Evolutionary conservation across 2,329 filamentous ascomycete genomes (phyloP).

Genomic region (Neoscytalidium dimidiatum): DNA sequence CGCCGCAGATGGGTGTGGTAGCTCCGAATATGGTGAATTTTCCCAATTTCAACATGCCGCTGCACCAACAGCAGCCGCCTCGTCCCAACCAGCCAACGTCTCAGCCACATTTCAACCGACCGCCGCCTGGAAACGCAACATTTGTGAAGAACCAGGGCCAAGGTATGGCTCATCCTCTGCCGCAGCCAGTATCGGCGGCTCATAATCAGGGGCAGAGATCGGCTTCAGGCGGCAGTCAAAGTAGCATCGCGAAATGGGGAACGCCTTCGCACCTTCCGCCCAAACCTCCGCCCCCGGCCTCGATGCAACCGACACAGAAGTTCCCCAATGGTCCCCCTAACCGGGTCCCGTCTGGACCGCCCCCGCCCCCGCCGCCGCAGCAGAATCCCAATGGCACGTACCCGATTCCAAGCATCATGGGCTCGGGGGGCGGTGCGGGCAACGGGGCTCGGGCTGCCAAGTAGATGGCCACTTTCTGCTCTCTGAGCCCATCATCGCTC

Average conservation of each 20-base stretch:
- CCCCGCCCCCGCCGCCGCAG: slow-evolving; percentile 4
- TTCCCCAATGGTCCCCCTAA: slow-evolving; percentile 23
- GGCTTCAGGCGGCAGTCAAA: slow-evolving; percentile 38
- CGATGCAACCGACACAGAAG: slow-evolving; percentile 32
- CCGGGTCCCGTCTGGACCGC: neutral
- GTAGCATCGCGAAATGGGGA: slow-evolving; percentile 59
- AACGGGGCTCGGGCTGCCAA: slow-evolving; percentile 19
- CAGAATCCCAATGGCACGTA: slow-evolving; percentile 14
- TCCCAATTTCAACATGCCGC: slow-evolving; percentile 17
- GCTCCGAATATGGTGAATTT: slow-evolving; percentile 30
- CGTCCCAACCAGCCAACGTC: slow-evolving; percentile 31
- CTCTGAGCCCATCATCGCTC: slow-evolving; percentile 4
- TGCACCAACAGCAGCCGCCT: slow-evolving; percentile 17
- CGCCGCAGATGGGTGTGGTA: slow-evolving; percentile 29
- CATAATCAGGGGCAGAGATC: slow-evolving; percentile 26
- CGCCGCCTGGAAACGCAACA: slow-evolving; percentile 28
- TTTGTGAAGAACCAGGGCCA: slow-evolving; percentile 24
- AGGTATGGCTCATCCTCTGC: slow-evolving; percentile 22
- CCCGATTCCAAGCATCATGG: slow-evolving; percentile 19
- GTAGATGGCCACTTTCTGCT: neutral
- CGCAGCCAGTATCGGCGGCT: slow-evolving; percentile 27
- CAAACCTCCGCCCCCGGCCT: slow-evolving; percentile 54
- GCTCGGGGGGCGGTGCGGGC: neutral
- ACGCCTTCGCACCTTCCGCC: slow-evolving; percentile 56
- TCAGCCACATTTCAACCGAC: slow-evolving; percentile 29